Percentiles rank a stretch among this genome's conserved stretches.
Conservation (phyloP, 768 basidiomycete species). For the Suillus fuscotomentosus region DNA sequence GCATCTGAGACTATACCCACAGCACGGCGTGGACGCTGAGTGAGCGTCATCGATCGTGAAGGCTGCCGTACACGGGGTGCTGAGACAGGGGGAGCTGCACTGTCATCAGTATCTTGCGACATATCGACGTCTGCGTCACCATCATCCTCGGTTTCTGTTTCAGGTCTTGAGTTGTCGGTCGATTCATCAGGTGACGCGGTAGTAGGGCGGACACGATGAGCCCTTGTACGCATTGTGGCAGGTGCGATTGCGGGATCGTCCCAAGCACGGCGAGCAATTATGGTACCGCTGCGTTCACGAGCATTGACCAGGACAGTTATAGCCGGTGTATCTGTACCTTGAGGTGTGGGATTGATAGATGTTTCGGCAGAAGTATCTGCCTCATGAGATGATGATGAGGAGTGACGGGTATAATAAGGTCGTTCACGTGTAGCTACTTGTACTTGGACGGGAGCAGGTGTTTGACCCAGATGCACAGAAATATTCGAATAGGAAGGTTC, state of each 20-base stretch:
- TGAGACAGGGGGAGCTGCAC: conserved; percentile 21
- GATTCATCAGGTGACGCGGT: conserved; percentile 42
- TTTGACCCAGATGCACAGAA: conserved; percentile 19
- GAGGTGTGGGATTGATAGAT: conserved; percentile 58
- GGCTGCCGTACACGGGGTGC: conserved; percentile 31
- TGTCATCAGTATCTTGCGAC: conserved; percentile 35
- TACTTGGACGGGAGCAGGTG: conserved; percentile 18
- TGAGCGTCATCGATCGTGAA: conserved; percentile 29
- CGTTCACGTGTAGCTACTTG: conserved; percentile 20
- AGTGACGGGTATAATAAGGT: conserved; percentile 17
- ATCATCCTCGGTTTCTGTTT: conserved; percentile 81
- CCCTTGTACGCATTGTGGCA: conserved; percentile 28
- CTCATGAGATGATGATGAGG: conserved; percentile 36
- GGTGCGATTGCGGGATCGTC: conserved; percentile 35
- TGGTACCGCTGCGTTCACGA: conserved; percentile 75
- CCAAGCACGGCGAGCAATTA: conserved; percentile 67
- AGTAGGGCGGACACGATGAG: conserved; percentile 28
- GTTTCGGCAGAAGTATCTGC: conserved; percentile 62
- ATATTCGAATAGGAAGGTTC: conserved; percentile 20
- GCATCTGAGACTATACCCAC: conserved; percentile 49
- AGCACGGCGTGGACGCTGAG: conserved; percentile 37
- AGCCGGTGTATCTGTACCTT: conserved; percentile 58
- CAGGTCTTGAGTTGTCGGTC: conserved; percentile 55
- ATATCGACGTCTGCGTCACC: conserved; percentile 55
- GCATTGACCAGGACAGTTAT: conserved; percentile 53